Evolutionary conservation across 75 land plant genomes (phyloP).

Genomic region (Larix kaempferi): DNA sequence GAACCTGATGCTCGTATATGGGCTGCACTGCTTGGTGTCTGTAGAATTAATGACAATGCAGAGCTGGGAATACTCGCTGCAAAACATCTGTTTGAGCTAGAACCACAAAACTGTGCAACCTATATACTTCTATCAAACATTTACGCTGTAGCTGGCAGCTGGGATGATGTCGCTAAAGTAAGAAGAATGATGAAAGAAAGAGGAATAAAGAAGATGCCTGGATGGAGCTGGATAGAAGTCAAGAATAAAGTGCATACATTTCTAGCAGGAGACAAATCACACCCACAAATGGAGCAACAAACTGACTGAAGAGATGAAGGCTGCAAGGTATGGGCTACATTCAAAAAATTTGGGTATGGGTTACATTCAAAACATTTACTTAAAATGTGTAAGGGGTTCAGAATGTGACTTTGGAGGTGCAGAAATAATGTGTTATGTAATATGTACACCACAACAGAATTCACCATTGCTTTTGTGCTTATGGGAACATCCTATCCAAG

Average conservation of each 20-base stretch:
- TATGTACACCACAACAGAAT: too few species aligned
- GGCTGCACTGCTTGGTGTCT: slow-evolving; percentile 51
- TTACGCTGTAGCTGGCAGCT: slow-evolving; percentile 6
- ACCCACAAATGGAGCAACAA: too few species aligned
- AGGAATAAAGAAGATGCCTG: neutral
- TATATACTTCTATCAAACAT: slow-evolving; percentile 8
- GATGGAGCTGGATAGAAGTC: slow-evolving; percentile 5
- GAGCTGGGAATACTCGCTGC: slow-evolving; percentile 37
- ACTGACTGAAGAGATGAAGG: too few species aligned
- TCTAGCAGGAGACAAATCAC: neutral
- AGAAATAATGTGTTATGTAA: too few species aligned
- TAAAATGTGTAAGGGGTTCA: too few species aligned
- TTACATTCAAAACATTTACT: too few species aligned
- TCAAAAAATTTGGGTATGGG: too few species aligned
- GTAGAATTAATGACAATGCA: slow-evolving; percentile 49
- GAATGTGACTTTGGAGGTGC: too few species aligned
- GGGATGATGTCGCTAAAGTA: neutral
- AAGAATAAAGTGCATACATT: neutral
- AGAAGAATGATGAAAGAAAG: neutral
- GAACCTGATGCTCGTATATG: slow-evolving; percentile 53
- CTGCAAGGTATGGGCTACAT: too few species aligned
- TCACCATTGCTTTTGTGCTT: too few species aligned
- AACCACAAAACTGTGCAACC: neutral
- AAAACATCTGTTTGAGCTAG: slow-evolving; percentile 26
- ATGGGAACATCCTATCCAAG: too few species aligned